A percentile compares a stretch with the other conserved stretches of the same genome.
These are phyloP conservation scores for Hippophae gyantsensis DNA, from an alignment of 306 rosid species.

Conservation along the genomic window DNA sequence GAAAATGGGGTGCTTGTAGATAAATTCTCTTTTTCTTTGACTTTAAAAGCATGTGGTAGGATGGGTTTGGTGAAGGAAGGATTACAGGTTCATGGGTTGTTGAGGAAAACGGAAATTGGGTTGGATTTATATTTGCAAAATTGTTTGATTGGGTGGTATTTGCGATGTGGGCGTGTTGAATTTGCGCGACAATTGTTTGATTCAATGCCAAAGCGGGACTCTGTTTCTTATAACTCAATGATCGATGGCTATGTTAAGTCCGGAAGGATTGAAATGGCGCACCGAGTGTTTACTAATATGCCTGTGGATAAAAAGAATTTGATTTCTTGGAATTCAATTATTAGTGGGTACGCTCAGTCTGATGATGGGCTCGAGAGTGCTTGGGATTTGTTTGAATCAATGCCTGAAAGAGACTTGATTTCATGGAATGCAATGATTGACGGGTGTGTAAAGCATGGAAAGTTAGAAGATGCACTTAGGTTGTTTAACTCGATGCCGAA, in stretches of 20 bases:
- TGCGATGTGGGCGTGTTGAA: constrained; percentile 41
- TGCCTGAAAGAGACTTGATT: constrained; percentile 56
- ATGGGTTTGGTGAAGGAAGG: constrained; percentile 52
- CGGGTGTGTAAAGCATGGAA: constrained; percentile 53
- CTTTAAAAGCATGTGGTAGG: constrained; percentile 60
- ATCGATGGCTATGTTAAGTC: constrained; percentile 54
- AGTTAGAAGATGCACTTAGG: constrained; percentile 38
- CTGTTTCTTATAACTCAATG: constrained; percentile 70
- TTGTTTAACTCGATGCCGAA: constrained; percentile 44
- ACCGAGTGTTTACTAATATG: constrained; percentile 50
- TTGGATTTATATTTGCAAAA: constrained; percentile 50
- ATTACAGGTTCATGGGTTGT: constrained; percentile 55
- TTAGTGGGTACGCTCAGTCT: constrained; percentile 43
- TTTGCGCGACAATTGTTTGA: constrained; percentile 46
- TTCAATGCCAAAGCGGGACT: constrained; percentile 41
- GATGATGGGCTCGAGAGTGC: constrained; percentile 35
- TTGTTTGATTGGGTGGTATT: constrained; percentile 40
- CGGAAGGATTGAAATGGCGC: constrained; percentile 40
- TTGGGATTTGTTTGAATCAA: constrained; percentile 50
- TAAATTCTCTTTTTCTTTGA: constrained; percentile 49
- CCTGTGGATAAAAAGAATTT: constrained; percentile 36
- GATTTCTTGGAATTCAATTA: constrained; percentile 73
- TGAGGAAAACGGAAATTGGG: constrained; percentile 42
- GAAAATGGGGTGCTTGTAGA: constrained; percentile 53
- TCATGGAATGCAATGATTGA: constrained; percentile 75